These are phyloP conservation scores for Dioscorea dumetorum DNA, from an alignment of 106 monocot species.

Conservation along the genomic window DNA sequence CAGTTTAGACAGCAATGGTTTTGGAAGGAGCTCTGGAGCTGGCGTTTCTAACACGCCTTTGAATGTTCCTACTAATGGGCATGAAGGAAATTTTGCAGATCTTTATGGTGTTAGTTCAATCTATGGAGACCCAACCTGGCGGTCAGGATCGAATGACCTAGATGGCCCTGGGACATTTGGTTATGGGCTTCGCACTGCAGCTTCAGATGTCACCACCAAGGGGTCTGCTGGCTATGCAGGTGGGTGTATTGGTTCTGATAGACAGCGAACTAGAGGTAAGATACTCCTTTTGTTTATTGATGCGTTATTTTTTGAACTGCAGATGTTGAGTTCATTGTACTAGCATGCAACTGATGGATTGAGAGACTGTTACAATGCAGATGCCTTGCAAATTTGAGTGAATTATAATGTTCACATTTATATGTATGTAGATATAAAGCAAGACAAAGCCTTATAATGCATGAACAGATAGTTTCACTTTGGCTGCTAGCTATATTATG, in stretches of 20 bases:
- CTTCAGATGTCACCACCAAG: slow-evolving; percentile 29
- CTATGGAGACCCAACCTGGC: slow-evolving; percentile 76
- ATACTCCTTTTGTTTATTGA: slow-evolving; percentile 27
- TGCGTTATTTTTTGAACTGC: slow-evolving; percentile 13
- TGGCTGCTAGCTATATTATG: no score
- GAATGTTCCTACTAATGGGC: slow-evolving; percentile 29
- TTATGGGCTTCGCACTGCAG: slow-evolving; percentile 36
- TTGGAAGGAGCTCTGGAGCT: slow-evolving; percentile 38
- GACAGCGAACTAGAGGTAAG: slow-evolving; percentile 74
- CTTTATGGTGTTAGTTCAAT: slow-evolving; percentile 54
- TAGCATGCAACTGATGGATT: no score
- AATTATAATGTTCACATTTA: no score
- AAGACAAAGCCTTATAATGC: no score
- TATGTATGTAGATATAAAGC: no score
- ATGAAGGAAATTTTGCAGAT: slow-evolving; percentile 52
- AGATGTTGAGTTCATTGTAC: no score
- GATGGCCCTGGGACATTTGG: slow-evolving; percentile 42
- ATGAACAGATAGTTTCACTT: no score
- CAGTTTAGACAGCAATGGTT: slow-evolving; percentile 25
- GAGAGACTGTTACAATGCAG: no score
- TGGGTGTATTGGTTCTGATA: slow-evolving; percentile 47
- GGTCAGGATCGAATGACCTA: slow-evolving; percentile 49
- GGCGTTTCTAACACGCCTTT: slow-evolving; percentile 24
- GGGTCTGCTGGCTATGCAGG: slow-evolving; percentile 46
- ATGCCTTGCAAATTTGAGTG: no score